Evolutionary conservation across 306 rosid genomes (phyloP).

Genomic region (Castanopsis chinensis): DNA sequence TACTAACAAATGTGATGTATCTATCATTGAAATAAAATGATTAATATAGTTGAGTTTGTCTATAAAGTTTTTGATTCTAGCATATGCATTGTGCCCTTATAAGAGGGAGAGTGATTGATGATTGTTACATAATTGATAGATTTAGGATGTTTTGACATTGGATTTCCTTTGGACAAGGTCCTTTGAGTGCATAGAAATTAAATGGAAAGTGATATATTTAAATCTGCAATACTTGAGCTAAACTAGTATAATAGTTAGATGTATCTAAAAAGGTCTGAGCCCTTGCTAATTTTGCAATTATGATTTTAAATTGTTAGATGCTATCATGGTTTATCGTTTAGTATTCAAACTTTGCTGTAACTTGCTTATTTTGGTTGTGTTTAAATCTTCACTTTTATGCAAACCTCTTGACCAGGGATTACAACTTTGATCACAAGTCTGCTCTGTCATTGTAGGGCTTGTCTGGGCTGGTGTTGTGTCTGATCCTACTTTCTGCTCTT

Average conservation of each 20-base stretch:
- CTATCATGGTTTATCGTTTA: neutral
- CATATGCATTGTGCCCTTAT: neutral
- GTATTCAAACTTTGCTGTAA: neutral
- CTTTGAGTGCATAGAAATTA: neutral
- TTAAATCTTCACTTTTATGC: constrained; percentile 25
- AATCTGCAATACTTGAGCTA: neutral
- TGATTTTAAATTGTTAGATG: neutral
- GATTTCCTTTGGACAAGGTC: neutral
- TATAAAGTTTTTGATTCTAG: neutral
- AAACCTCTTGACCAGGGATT: constrained; percentile 87
- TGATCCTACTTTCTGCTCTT: constrained; percentile 9
- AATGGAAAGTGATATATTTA: neutral
- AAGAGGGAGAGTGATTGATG: neutral
- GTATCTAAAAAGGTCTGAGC: neutral
- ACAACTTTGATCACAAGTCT: constrained; percentile 81
- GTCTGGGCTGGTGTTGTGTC: constrained; percentile 66
- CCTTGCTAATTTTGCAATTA: neutral
- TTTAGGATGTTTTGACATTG: no score
- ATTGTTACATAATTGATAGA: neutral
- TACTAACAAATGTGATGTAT: neutral
- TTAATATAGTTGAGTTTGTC: neutral
- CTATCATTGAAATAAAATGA: neutral
- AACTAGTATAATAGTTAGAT: neutral
- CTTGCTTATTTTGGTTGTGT: neutral
- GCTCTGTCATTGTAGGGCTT: constrained; percentile 61